phyloP scores from a whole-genome alignment of 106 monocot genomes.

The Gastrodia elata region DNA sequence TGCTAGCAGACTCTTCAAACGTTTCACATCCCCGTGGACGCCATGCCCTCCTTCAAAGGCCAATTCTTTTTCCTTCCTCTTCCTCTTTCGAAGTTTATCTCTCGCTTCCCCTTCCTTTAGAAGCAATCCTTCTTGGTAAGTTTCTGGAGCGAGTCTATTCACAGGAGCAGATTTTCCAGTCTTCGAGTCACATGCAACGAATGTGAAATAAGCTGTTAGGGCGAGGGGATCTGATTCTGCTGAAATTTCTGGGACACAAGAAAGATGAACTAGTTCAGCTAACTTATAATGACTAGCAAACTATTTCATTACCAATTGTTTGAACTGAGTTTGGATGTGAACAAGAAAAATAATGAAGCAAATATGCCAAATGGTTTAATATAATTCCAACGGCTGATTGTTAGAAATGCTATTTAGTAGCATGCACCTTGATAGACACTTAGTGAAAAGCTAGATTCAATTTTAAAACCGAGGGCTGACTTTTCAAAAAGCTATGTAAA shows the following conservation, averaged over 20 bases:
- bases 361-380: background rate
- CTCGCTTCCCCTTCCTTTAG: constrained; percentile 56
- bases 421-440: background rate
- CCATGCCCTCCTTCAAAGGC: constrained; percentile 49
- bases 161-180: constrained; percentile 87
- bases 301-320: background rate
- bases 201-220: constrained; percentile 87
- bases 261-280: background rate
- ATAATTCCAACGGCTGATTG: background rate
- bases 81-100: constrained; percentile 62
- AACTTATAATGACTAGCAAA: background rate
- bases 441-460: too few species aligned
- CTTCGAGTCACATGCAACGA: constrained; percentile 91
- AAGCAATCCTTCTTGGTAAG: constrained; percentile 58
- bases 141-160: constrained; percentile 75
- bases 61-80: constrained; percentile 52
- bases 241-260: constrained; percentile 28
- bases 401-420: background rate
- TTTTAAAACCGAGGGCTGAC: too few species aligned
- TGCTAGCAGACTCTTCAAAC: constrained; percentile 52
- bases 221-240: constrained; percentile 39
- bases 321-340: background rate
- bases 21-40: constrained; percentile 36
- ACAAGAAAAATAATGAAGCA: background rate
- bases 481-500: too few species aligned